These are phyloP conservation scores for Leccinum aurantiacum DNA, from an alignment of 768 basidiomycete genomes.

Conservation along the genomic window DNA sequence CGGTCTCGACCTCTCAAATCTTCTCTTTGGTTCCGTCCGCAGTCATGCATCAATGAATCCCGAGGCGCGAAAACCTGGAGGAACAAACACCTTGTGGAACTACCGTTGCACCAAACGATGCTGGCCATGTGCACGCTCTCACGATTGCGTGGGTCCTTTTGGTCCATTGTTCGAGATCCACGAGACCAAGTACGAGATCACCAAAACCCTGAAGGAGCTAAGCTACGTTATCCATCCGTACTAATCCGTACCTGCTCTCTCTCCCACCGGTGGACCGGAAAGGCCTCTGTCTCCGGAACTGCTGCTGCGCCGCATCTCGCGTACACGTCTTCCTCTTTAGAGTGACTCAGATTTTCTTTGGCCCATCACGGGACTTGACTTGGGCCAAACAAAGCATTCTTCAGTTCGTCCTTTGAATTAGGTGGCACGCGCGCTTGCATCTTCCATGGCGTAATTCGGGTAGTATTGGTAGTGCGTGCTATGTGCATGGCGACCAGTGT, in stretches of 20 bases:
- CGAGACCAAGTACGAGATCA: slow-evolving; percentile 23
- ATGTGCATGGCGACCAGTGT: neutral
- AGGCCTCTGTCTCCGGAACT: slow-evolving; percentile 3
- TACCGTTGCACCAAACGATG: slow-evolving; percentile 8
- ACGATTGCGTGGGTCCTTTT: neutral
- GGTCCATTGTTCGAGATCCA: slow-evolving; percentile 18
- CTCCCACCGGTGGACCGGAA: neutral
- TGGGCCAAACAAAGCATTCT: neutral
- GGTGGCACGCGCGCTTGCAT: slow-evolving; percentile 2
- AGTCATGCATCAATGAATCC: neutral
- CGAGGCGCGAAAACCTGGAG: neutral
- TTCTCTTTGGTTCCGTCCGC: slow-evolving; percentile 1
- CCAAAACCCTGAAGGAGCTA: slow-evolving; percentile 36
- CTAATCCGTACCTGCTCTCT: slow-evolving; percentile 11
- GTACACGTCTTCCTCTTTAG: slow-evolving; percentile 1
- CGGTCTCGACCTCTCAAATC: slow-evolving; percentile 5
- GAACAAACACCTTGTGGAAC: slow-evolving; percentile 10
- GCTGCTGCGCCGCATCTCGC: neutral
- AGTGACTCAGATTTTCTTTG: neutral
- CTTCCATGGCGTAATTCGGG: neutral
- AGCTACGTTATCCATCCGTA: slow-evolving; percentile 20
- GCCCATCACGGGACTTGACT: neutral
- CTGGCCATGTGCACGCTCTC: slow-evolving; percentile 1
- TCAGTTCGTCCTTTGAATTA: neutral
- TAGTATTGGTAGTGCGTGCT: neutral